phyloP scores from a whole-genome alignment of 148 eudicot genomes.

The Fagopyrum homotropicum region DNA sequence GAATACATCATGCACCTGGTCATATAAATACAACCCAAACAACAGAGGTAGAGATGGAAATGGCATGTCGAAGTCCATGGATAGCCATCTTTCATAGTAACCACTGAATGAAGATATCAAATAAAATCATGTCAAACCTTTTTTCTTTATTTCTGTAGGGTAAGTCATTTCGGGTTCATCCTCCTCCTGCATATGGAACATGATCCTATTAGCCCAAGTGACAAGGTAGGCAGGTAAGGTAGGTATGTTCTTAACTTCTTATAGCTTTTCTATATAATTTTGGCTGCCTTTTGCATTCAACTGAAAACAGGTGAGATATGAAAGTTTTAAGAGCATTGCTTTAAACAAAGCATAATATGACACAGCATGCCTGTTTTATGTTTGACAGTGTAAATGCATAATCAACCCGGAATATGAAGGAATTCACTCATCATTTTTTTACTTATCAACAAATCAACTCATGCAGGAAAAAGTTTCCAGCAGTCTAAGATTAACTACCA shows the following conservation, averaged over 20 bases:
- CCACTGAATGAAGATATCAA: neutral
- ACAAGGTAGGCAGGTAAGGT: neutral
- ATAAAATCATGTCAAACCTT: slow-evolving; percentile 37
- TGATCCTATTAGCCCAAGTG: neutral
- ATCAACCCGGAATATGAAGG: neutral
- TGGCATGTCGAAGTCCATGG: neutral
- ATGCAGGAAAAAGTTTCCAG: neutral
- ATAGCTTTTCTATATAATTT: neutral
- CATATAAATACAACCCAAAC: neutral
- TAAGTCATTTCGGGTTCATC: slow-evolving; percentile 23
- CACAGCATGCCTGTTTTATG: neutral
- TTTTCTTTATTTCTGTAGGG: slow-evolving; percentile 29
- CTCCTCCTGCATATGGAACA: slow-evolving; percentile 43
- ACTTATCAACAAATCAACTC: neutral
- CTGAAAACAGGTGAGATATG: neutral
- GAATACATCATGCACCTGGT: neutral
- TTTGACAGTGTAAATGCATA: neutral
- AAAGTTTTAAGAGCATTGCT: neutral
- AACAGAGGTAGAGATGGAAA: neutral
- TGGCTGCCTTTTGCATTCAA: neutral
- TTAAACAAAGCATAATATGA: neutral
- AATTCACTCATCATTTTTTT: neutral
- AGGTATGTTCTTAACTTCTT: neutral
- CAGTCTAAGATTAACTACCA: neutral
- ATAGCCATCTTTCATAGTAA: neutral